Base-by-base conservation (phyloP, 1,284 basidiomycete species). In the Ceratobasidium theobromae region DNA sequence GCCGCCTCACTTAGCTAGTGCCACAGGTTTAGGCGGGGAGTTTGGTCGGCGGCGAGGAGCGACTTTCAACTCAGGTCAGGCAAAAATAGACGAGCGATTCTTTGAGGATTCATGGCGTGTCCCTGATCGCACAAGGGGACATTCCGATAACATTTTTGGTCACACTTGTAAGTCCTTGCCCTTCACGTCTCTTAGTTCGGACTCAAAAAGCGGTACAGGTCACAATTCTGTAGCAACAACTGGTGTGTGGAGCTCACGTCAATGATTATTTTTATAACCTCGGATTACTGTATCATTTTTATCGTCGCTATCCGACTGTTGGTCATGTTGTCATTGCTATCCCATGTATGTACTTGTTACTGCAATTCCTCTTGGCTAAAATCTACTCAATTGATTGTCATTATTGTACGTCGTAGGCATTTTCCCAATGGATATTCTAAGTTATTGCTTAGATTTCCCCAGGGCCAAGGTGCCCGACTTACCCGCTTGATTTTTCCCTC, bases 151-250 rank as follows among this genome's bases (percentile, higher is more conserved):
- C 38, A 18, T 49, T n/a, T 60, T 60, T 35, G 57, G 57, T 2
- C 57, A 60, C 18, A 30, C 45, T 9, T 40, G 53, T 55, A 27
- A 48, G 57, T 60, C 16, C 14, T 16, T 25, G 35, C 43, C 5
- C 18, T 11, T 45, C 6, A 21, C 18, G 6, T n/a, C 14, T 14
- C 30, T 16, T 16, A 38, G 12, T 35, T 11, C 6, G 30, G n/a
- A 16, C 43, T 11, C 8, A 9, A 11, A 8, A 8, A 9, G 6
- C 18, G 9, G 18, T 11, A 14, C 30, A 60, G 57, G 57, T 9
- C 57, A 60, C 32, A 60, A 60, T 28, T 60, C 57, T 30, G 57
- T 60, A 32, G 57, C 57, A 9, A 49, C 57, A 16, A 49, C 45
- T 16, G 21, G 30, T 12, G 57, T 43, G 25, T 60, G 57, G 57